Conservation (phyloP, 2,329 filamentous ascomycete genomes). For the Colletotrichum limetticola region DNA sequence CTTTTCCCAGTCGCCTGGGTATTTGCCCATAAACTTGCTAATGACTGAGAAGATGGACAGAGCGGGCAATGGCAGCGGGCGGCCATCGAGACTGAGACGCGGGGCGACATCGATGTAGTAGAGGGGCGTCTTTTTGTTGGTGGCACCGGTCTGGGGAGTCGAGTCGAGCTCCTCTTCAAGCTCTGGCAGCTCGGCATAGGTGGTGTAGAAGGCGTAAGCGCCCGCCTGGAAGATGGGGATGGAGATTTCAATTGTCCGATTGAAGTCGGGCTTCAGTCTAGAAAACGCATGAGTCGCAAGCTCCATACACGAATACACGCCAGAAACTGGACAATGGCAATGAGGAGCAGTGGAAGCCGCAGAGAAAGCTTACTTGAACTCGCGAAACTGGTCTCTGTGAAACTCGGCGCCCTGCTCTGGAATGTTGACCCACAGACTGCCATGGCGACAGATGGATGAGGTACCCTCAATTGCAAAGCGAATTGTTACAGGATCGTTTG, state of each 20-base stretch:
- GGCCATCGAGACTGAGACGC: conserved; percentile 77
- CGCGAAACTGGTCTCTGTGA: conserved; percentile 80
- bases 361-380: conserved; percentile 81
- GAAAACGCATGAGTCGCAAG: neutral
- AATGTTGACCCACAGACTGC: conserved; percentile 97
- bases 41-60: conserved; percentile 93
- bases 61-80: conserved; percentile 83
- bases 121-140: conserved; percentile 75
- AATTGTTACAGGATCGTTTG: conserved; percentile 79
- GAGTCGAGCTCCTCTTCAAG: conserved; percentile 69
- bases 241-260: conserved; percentile 88
- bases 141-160: conserved; percentile 56
- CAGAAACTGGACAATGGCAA: neutral
- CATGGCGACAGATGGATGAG: conserved; percentile 93
- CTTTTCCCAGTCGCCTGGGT: conserved; percentile 88
- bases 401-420: conserved; percentile 82
- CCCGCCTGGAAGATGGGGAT: conserved; percentile 85
- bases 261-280: conserved; percentile 92
- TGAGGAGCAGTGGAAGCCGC: neutral
- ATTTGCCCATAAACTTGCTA: conserved; percentile 98
- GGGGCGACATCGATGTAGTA: conserved; percentile 97
- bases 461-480: conserved; percentile 94
- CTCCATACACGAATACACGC: neutral
- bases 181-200: conserved; percentile 86
- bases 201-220: conserved; percentile 94